A percentile compares a stretch with the other conserved stretches of the same genome.
Evolutionary conservation across 1,284 basidiomycete species (phyloP).

Genomic region (Abortiporus biennis): DNA sequence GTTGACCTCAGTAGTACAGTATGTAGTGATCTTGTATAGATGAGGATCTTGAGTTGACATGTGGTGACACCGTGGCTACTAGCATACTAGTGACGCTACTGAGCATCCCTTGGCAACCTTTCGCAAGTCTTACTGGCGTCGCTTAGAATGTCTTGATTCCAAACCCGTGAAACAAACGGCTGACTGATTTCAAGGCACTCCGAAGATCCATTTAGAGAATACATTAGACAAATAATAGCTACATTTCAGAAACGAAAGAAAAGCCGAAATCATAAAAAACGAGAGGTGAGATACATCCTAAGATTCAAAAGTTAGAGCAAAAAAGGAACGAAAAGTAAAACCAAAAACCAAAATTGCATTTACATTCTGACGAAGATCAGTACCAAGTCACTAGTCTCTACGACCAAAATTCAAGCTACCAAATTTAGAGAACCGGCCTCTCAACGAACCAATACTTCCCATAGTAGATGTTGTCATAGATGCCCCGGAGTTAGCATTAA

Average conservation of each 20-base stretch:
- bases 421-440: slow-evolving; percentile 59
- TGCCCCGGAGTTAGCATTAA: slow-evolving; percentile 22
- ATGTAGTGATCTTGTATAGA: too few relatives aligned
- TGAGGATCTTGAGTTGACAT: too few relatives aligned
- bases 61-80: too few relatives aligned
- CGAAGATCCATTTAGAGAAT: not conserved
- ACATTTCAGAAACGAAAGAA: slow-evolving; percentile 23
- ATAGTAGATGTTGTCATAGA: slow-evolving; percentile 28
- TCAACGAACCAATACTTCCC: slow-evolving; percentile 32
- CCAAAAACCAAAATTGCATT: slow-evolving; percentile 6
- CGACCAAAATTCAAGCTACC: slow-evolving; percentile 68
- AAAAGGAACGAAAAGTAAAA: slow-evolving; percentile 4
- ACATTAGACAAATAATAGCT: slow-evolving; percentile 16
- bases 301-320: too few relatives aligned
- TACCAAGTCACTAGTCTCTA: too few relatives aligned
- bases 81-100: too few relatives aligned
- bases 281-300: slow-evolving; percentile 9
- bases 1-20: too few relatives aligned
- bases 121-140: too few relatives aligned
- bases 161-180: not conserved
- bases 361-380: too few relatives aligned
- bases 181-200: not conserved
- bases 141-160: not conserved
- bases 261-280: slow-evolving; percentile 16
- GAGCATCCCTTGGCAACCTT: too few relatives aligned